Base-by-base conservation (phyloP, 1,284 basidiomycete species). In the Schizopora paradoxa region DNA sequence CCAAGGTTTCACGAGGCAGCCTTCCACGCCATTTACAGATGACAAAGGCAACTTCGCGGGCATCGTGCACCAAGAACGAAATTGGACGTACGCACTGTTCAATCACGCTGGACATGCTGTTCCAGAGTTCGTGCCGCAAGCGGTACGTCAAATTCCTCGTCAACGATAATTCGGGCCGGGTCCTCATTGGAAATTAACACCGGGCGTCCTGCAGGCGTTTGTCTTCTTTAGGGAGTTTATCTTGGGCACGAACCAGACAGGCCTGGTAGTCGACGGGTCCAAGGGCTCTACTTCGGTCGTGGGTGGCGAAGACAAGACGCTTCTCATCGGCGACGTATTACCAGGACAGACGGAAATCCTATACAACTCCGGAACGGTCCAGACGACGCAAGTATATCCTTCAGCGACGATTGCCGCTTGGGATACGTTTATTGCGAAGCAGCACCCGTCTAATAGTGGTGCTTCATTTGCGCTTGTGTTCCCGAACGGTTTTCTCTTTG, bases 61-160 rank as follows among this genome's bases (percentile, higher is more conserved):
- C 0, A 77, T 85, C 21, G 69, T 85, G 19, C 81, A 84, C 55
- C 83, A 86, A 59, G 83, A 86, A 59, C 72, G 82, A 34, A 74
- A 74, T 37, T 80, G 79, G 73, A 77, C 77, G 8, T 86, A 82
- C 56, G 73, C 68, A 1, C 67, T 86, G 14, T 72, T 79, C 55
- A 61, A 68, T 40, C 64, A 67, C 43, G 71, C 81, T 3, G 79
- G 80, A 1, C 82, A 86, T 56, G 64, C 82, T 10, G 66, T 85
- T 6, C 68, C 77, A 1, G 54, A 64, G 14, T 63, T 62, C 40
- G 65, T 68, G 22, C 82, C 83, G 2, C 58, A 58, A 46, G 67
- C 72, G 19, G 82, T 82, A 59, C 43, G 78, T 56, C 26, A n/a
- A n/a, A n/a, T n/a, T n/a, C n/a, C n/a, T n/a, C n/a, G n/a, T n/a